Conservation (phyloP, 1,284 basidiomycete genomes). For the Ganoderma multipileum region DNA sequence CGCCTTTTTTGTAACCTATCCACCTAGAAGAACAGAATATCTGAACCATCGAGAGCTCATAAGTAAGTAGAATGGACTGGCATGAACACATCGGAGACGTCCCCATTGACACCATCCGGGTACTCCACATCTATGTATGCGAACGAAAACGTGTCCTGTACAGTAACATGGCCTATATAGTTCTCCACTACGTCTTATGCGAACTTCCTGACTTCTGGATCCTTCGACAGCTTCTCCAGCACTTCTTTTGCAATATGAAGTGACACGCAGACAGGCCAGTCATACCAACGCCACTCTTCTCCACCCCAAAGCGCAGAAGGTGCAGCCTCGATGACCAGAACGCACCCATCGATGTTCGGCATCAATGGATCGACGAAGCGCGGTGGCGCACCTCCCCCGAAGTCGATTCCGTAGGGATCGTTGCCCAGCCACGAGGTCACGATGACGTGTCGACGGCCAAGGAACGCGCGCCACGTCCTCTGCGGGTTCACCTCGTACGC, state of each 20-base stretch:
- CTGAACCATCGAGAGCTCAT: too few species aligned
- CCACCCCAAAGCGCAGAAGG: background rate
- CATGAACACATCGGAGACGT: too few species aligned
- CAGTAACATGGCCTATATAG: too few species aligned
- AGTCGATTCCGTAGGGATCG: constrained; percentile 47
- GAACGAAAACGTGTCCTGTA: too few species aligned
- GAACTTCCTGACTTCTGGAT: constrained; percentile 15
- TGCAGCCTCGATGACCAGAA: constrained; percentile 47
- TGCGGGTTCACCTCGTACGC: constrained; percentile 42
- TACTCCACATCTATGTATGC: too few species aligned
- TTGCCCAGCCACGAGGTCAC: constrained; percentile 50
- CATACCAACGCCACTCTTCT: constrained; percentile 22
- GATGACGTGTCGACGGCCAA: constrained; percentile 45
- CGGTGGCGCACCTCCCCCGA: constrained; percentile 40
- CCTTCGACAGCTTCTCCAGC: constrained; percentile 17
- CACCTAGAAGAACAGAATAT: too few species aligned
- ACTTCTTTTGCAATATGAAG: constrained; percentile 16
- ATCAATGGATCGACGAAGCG: constrained; percentile 44
- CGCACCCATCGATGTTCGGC: constrained; percentile 46
- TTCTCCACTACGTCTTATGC: background rate
- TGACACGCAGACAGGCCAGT: constrained; percentile 25
- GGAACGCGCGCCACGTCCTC: constrained; percentile 48
- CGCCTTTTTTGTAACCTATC: constrained; percentile 9
- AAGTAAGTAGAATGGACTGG: too few species aligned
- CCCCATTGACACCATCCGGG: too few species aligned